Evolutionary conservation across 495 filamentous ascomycete species (phyloP).

Genomic region (Hypoxylon fragiforme): DNA sequence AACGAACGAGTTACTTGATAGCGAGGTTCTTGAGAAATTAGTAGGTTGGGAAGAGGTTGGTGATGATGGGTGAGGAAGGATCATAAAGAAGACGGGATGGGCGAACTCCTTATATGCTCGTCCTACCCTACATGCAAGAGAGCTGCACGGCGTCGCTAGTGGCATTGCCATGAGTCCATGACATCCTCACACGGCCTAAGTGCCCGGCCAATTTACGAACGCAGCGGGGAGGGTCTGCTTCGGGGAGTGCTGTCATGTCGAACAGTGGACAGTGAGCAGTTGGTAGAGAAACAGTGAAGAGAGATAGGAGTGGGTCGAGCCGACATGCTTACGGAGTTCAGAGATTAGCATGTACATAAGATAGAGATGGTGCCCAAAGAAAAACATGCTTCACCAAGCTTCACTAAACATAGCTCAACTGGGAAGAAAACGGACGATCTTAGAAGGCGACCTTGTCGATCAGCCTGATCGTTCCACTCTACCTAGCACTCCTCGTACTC

Average conservation of each 20-base stretch:
- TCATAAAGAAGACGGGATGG: conserved; percentile 30
- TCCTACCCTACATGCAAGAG: conserved; percentile 29
- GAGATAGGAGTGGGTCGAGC: conserved; percentile 11
- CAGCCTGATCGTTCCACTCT: conserved; percentile 12
- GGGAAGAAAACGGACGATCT: conserved; percentile 13
- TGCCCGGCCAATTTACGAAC: conserved; percentile 12
- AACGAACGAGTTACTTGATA: conserved; percentile 51
- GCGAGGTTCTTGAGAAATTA: conserved; percentile 12
- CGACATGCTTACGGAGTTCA: conserved; percentile 7
- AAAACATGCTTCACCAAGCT: conserved; percentile 11
- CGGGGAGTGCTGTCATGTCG: no score
- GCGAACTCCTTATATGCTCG: conserved; percentile 41
- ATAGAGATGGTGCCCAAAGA: conserved; percentile 11
- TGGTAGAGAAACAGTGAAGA: no score
- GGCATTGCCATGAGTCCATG: conserved; percentile 21
- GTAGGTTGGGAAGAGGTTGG: conserved; percentile 37
- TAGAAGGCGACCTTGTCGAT: conserved; percentile 20
- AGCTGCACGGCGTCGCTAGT: conserved; percentile 26
- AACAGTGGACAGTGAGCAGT: no score
- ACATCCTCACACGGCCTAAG: conserved; percentile 16
- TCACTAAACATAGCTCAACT: conserved; percentile 13
- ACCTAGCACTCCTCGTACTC: no score
- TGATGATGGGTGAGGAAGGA: conserved; percentile 5
- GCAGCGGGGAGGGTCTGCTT: not conserved
- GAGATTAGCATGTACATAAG: conserved; percentile 2